phyloP scores from a whole-genome alignment of 1,284 basidiomycete species.

The Cystobasidium slooffiae region DNA sequence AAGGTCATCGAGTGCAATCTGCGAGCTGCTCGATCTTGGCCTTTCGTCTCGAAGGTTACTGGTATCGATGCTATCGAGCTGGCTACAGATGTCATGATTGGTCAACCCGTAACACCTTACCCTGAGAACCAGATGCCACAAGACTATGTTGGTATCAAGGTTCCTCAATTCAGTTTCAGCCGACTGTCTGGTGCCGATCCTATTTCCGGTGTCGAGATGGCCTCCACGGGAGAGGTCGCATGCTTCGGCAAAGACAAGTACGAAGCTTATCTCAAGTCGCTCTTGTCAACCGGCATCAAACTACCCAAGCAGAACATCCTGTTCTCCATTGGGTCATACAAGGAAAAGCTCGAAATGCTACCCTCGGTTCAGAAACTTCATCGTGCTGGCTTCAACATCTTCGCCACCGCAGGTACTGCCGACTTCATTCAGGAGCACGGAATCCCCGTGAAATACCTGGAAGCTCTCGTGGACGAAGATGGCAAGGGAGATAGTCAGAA shows the following conservation, averaged over 20 bases:
- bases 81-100: conserved; percentile 98
- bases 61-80: conserved; percentile 97
- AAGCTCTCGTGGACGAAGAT: conserved; percentile 77
- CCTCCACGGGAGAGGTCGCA: conserved; percentile 98
- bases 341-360: conserved; percentile 96
- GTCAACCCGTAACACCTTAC: conserved; percentile 83
- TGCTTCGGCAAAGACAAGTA: conserved; percentile 98
- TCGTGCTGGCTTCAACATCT: conserved; percentile 92
- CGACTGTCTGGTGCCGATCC: conserved; percentile 95
- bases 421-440: conserved; percentile 88
- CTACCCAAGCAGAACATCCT: conserved; percentile 94
- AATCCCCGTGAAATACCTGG: conserved; percentile 73
- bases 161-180: conserved; percentile 97
- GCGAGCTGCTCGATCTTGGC: conserved; percentile 96
- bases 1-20: conserved; percentile 99
- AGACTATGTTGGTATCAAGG: conserved; percentile 98
- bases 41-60: conserved; percentile 98
- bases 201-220: conserved; percentile 99
- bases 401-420: conserved; percentile 94
- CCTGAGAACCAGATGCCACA: conserved; percentile 77
- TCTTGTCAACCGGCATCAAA: conserved; percentile 93
- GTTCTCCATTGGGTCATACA: conserved; percentile 92
- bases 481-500: conserved; percentile 72
- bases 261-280: conserved; percentile 95
- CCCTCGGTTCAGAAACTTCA: conserved; percentile 96